These are phyloP conservation scores for Rhodamnia argentea DNA, from an alignment of 345 rosid genomes.

Conservation along the genomic window DNA sequence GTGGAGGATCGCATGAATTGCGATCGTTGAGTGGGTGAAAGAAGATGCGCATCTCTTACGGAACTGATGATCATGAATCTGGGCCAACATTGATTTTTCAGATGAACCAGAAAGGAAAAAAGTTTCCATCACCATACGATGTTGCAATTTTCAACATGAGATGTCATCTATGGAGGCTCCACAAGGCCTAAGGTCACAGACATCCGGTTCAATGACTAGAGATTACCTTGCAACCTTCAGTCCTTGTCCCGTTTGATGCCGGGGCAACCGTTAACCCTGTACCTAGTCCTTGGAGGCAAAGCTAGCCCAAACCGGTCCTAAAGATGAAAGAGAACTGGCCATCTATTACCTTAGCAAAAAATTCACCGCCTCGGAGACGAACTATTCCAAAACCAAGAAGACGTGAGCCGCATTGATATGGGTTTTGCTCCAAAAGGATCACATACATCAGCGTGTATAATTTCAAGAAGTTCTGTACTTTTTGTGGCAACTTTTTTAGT, in stretches of 20 bases:
- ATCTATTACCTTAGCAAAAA: too few species aligned
- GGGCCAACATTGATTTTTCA: not conserved
- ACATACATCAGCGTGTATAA: not conserved
- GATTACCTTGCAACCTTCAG: too few species aligned
- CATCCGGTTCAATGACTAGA: not conserved
- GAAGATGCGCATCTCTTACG: not conserved
- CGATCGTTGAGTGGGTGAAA: not conserved
- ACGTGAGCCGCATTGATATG: too few species aligned
- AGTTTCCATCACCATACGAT: not conserved
- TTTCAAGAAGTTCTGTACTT: slow-evolving; percentile 3
- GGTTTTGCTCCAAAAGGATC: not conserved
- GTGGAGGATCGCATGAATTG: not conserved
- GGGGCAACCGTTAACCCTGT: too few species aligned
- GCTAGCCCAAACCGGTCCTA: too few species aligned
- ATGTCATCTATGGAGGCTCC: not conserved
- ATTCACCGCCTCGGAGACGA: too few species aligned
- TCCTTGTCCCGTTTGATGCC: too few species aligned
- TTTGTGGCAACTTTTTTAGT: not conserved
- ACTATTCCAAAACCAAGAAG: too few species aligned
- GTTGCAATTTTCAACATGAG: not conserved
- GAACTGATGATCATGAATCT: not conserved
- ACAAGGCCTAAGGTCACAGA: not conserved
- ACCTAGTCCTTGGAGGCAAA: too few species aligned
- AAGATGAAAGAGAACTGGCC: too few species aligned
- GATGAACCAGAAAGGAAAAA: not conserved